These are phyloP conservation scores for Hyaloraphidium curvatum DNA, from an alignment of 192 early-diverging fungal species.

Conservation along the genomic window DNA sequence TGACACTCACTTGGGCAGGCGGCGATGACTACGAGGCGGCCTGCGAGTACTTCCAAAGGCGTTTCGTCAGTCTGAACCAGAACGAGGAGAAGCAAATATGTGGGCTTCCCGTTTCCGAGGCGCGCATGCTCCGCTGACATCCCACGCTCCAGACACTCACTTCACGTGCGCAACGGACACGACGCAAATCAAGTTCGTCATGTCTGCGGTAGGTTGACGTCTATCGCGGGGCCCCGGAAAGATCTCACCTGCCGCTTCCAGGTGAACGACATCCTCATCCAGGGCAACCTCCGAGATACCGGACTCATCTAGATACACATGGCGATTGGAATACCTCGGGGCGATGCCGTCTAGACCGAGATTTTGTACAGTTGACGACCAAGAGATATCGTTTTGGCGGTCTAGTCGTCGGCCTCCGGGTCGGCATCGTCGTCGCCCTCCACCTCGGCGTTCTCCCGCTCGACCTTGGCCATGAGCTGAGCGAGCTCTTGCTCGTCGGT, in stretches of 20 bases:
- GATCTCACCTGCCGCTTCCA: no score
- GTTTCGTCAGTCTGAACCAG: conserved; percentile 61
- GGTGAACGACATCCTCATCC: conserved; percentile 78
- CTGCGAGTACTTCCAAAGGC: conserved; percentile 58
- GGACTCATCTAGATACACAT: conserved; percentile 45
- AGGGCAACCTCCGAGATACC: conserved; percentile 56
- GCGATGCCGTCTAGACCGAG: no score
- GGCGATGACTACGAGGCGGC: conserved; percentile 53
- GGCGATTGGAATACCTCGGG: no score
- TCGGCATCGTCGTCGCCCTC: conserved; percentile 73
- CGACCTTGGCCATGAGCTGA: conserved; percentile 67
- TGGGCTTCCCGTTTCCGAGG: no score
- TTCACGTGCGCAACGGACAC: conserved; percentile 80
- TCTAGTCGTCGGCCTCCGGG: no score
- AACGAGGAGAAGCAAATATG: conserved; percentile 29
- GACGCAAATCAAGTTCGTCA: conserved; percentile 70
- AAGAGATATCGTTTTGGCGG: no score
- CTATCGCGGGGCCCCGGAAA: no score
- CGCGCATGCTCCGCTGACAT: no score
- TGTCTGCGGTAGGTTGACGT: no score
- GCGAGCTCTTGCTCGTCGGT: conserved; percentile 87
- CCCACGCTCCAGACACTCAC: no score
- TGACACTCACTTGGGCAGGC: conserved; percentile 13
- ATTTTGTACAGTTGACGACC: no score
- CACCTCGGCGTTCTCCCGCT: conserved; percentile 82